Evolutionary conservation across 1,284 basidiomycete genomes (phyloP).

Genomic region (Cryptococcus sp.): DNA sequence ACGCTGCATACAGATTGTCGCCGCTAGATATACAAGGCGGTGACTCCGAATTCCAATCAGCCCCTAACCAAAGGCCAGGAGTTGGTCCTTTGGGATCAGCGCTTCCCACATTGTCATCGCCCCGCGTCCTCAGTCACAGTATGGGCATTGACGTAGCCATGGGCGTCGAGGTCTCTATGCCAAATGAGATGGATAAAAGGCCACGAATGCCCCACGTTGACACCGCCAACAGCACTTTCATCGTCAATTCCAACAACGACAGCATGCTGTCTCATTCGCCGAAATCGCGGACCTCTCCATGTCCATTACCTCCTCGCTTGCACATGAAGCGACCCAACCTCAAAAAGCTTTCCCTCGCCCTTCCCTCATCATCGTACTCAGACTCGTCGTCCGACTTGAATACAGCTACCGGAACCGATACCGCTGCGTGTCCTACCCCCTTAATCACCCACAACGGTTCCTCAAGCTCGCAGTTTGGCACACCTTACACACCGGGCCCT

Average conservation of each 20-base stretch:
- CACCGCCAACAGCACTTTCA: background rate
- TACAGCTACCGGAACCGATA: slow-evolving; percentile 16
- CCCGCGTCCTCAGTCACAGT: background rate
- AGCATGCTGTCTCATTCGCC: background rate
- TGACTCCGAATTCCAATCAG: no score
- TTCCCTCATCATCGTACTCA: slow-evolving; percentile 19
- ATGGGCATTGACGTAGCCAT: background rate
- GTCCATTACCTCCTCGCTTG: slow-evolving; percentile 24
- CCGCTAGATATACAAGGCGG: no score
- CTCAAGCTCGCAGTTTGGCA: slow-evolving; percentile 17
- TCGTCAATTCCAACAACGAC: background rate
- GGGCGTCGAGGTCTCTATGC: background rate
- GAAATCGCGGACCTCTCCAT: background rate
- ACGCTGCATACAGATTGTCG: no score
- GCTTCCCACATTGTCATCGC: background rate
- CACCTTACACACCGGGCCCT: slow-evolving; percentile 41
- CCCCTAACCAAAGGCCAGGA: background rate
- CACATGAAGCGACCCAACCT: slow-evolving; percentile 40
- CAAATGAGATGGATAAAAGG: no score
- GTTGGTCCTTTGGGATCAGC: slow-evolving; percentile 5
- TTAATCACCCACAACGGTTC: slow-evolving; percentile 4
- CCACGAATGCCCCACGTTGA: no score
- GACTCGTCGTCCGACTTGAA: slow-evolving; percentile 11
- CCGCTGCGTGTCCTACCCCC: slow-evolving; percentile 13
- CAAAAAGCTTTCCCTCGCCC: slow-evolving; percentile 41